A percentile compares a stretch with the other conserved stretches of the same genome.
phyloP scores from a whole-genome alignment of 805 yeast species.

The Wickerhamiella alocasiicola region DNA sequence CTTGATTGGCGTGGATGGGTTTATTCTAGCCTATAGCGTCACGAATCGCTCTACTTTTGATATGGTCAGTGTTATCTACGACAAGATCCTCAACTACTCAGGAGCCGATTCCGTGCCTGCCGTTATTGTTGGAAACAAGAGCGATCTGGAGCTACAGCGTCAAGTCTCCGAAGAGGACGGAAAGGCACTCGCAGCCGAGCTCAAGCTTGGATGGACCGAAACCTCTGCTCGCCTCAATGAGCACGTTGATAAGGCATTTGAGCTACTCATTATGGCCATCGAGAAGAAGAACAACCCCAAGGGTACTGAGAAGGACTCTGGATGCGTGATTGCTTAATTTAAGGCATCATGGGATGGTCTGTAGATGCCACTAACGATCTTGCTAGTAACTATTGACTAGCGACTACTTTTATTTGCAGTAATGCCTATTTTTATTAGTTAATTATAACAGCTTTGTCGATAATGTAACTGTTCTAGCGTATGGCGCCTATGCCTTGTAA shows the following conservation, averaged over 20 bases:
- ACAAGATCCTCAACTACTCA: conserved; percentile 56
- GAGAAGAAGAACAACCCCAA: conserved; percentile 48
- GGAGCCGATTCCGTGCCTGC: conserved; percentile 65
- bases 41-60: conserved; percentile 69
- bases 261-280: conserved; percentile 45
- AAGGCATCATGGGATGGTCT: no score
- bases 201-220: conserved; percentile 65
- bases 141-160: conserved; percentile 55
- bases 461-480: no score
- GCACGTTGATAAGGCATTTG: conserved; percentile 54
- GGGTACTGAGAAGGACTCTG: conserved; percentile 34
- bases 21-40: conserved; percentile 69
- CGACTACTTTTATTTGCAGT: no score
- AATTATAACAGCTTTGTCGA: no score
- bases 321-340: conserved; percentile 36
- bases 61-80: conserved; percentile 61
- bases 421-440: no score
- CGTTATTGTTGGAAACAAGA: conserved; percentile 64
- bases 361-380: no score
- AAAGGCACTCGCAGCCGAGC: conserved; percentile 45
- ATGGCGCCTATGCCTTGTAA: no score
- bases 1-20: conserved; percentile 72
- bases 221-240: conserved; percentile 71
- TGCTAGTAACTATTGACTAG: no score
- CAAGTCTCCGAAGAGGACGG: conserved; percentile 48